Evolutionary conservation across 2,329 filamentous ascomycete species (phyloP).

Genomic region (Penicillium janthinellum): DNA sequence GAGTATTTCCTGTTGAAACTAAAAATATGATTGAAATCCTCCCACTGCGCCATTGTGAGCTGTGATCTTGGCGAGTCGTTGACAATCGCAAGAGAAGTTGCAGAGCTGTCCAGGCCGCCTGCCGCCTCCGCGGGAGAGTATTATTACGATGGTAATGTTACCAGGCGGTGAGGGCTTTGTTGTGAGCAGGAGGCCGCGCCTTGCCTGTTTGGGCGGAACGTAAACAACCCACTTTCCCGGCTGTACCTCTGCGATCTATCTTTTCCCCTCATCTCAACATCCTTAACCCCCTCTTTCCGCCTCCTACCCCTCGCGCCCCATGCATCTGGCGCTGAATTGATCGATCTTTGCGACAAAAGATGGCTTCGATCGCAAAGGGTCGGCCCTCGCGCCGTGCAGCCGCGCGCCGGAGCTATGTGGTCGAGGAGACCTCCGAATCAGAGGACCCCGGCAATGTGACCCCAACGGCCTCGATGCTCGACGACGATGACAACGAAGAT

Average conservation of each 20-base stretch:
- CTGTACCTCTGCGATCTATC: conserved; percentile 16
- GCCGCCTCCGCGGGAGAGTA: conserved; percentile 19
- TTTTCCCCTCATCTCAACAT: conserved; percentile 4
- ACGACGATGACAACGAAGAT: conserved; percentile 60
- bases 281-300: conserved; percentile 7
- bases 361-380: conserved; percentile 46
- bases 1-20: conserved; percentile 60
- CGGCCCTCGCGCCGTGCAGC: conserved; percentile 63
- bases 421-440: conserved; percentile 79
- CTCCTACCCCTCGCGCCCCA: conserved; percentile 28
- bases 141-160: conserved; percentile 23
- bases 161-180: conserved; percentile 34
- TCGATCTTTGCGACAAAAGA: conserved; percentile 25
- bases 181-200: conserved; percentile 37
- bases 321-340: conserved; percentile 28
- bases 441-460: conserved; percentile 58
- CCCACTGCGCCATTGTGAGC: conserved; percentile 50
- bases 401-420: conserved; percentile 69
- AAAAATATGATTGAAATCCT: conserved; percentile 70
- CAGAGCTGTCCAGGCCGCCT: not conserved
- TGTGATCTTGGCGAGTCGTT: conserved; percentile 3
- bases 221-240: conserved; percentile 44
- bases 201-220: conserved; percentile 38
- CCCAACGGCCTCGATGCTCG: conserved; percentile 42
- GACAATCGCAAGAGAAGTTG: conserved; percentile 3